Evolutionary conservation across 2,329 filamentous ascomycete species (phyloP), one percentile per base, ranked within the genome.

Genomic region (Aspergillus sp.): DNA sequence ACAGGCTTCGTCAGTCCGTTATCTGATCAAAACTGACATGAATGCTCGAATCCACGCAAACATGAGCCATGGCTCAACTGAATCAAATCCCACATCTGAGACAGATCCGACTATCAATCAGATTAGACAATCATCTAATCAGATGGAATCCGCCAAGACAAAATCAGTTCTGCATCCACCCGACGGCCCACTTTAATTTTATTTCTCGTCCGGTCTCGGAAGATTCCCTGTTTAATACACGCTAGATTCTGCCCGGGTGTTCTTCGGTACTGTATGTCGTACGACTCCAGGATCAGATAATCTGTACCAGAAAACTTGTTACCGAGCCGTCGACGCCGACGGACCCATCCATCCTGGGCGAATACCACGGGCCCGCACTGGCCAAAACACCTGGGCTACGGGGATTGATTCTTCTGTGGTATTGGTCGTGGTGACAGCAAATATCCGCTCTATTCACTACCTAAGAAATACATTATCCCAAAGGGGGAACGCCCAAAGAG

Each of bases 91-190:
- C 4, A 4, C 22, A 22, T 22, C 26, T 11, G 26, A 30, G 26
- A 11, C 26, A 30, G 26, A 30, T 30, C 26, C 45, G 51, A 46
- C 33, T 20, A 41, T 56, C 50, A 57, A 67, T 66, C 60, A 62
- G 65, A 66, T 67, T 66, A 65, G 59, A 65, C 62, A 47, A 49
- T 42, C 45, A 67, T 64, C 64, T 64, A 64, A 63, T 66, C 61
- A 58, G 60, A 66, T 63, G 49, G 42, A 16, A 40, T 49, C 35
- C 46, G 26, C 20, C 54, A 47, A 47, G 36, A 22, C 19, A 19
- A 30, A n/a, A 26, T 38, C 7, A n/a, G 6, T 38, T n/a, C 13
- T 35, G 33, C 35, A 17, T 17, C 35, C 11, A 7, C 11, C 35
- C 16, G 35, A 38, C 13, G 35, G 14, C 35, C 35, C 35, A 17